These are phyloP conservation scores for Neopestalotiopsis rosae DNA, from an alignment of 2,329 filamentous ascomycete genomes.

Conservation along the genomic window DNA sequence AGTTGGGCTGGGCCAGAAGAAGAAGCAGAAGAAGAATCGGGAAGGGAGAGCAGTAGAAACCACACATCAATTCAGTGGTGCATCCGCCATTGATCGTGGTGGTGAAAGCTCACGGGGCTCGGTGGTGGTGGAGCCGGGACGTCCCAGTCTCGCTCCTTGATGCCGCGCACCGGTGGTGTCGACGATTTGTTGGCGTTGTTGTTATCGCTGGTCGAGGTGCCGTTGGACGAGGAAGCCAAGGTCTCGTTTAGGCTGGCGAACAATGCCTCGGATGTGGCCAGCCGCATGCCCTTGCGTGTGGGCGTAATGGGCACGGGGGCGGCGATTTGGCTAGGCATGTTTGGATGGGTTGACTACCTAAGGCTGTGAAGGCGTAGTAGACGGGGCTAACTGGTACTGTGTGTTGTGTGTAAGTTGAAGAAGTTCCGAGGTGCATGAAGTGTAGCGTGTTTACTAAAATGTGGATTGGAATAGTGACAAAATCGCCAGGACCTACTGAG, in stretches of 20 bases:
- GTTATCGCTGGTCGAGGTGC: conserved; percentile 39
- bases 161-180: conserved; percentile 52
- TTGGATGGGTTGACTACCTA: conserved; percentile 22
- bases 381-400: not conserved
- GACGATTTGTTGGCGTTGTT: conserved; percentile 30
- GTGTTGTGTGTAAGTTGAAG: not conserved
- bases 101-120: conserved; percentile 66
- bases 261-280: conserved; percentile 55
- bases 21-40: not conserved
- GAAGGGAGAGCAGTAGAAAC: no score
- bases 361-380: not conserved
- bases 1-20: no score
- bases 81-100: conserved; percentile 59
- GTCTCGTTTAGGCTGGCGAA: conserved; percentile 59
- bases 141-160: conserved; percentile 64
- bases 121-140: conserved; percentile 70
- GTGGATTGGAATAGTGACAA: no score
- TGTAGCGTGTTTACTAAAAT: no score
- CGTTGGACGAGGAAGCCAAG: conserved; percentile 40
- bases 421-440: no score
- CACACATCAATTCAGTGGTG: conserved; percentile 32
- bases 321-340: conserved; percentile 50
- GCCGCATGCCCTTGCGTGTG: conserved; percentile 49
- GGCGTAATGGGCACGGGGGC: conserved; percentile 54
- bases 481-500: no score